Percentiles rank a stretch among this genome's conserved stretches.
Evolutionary conservation across 768 basidiomycete genomes (phyloP).

Genomic region (Suillus alpinus): DNA sequence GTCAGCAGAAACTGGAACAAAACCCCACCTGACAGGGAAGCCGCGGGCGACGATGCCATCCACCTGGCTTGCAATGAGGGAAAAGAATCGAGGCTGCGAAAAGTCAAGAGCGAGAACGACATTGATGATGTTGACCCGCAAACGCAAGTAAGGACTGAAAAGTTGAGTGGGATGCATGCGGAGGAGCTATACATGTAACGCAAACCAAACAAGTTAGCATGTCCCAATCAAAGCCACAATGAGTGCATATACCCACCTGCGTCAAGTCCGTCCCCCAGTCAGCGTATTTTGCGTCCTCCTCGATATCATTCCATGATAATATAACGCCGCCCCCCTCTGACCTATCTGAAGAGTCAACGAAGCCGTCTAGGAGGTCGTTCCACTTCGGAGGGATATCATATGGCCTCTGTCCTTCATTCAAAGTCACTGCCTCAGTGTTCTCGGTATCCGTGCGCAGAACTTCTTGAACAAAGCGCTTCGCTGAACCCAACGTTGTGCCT

Average conservation of each 20-base stretch:
- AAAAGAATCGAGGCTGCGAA: constrained; percentile 54
- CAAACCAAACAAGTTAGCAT: constrained; percentile 5
- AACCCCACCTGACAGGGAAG: constrained; percentile 80
- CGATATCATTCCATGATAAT: constrained; percentile 89
- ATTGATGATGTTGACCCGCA: constrained; percentile 82
- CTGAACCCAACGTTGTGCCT: constrained; percentile 10
- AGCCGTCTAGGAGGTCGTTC: constrained; percentile 46
- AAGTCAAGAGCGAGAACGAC: constrained; percentile 80
- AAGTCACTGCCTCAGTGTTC: constrained; percentile 47
- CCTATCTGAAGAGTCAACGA: constrained; percentile 92
- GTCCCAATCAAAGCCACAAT: background rate
- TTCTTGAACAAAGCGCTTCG: constrained; percentile 7
- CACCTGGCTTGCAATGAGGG: constrained; percentile 63
- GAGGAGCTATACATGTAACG: constrained; percentile 21
- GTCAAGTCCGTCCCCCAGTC: constrained; percentile 39
- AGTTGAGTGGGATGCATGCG: constrained; percentile 43
- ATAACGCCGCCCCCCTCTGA: constrained; percentile 72
- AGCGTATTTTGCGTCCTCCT: constrained; percentile 70
- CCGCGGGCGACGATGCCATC: constrained; percentile 67
- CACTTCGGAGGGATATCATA: constrained; percentile 66
- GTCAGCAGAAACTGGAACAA: constrained; percentile 69
- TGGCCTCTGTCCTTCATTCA: constrained; percentile 60
- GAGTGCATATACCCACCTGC: constrained; percentile 43
- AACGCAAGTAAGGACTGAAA: constrained; percentile 71
- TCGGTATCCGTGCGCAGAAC: background rate